These are phyloP conservation scores for Pelargonium cotyledonis DNA, from an alignment of 441 rosid species.

Conservation along the genomic window DNA sequence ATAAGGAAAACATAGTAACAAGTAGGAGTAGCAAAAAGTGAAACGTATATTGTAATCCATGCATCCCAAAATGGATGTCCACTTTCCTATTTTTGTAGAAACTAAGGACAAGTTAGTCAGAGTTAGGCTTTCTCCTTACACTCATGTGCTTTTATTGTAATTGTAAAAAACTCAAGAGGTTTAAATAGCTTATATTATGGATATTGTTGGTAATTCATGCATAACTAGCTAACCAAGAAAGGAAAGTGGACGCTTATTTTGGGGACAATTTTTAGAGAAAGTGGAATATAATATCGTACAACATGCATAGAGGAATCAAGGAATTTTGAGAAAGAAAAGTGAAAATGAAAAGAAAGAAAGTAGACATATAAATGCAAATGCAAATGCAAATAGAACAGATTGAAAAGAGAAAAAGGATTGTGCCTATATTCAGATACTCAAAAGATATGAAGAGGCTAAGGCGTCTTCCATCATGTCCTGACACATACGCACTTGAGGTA, in stretches of 20 bases:
- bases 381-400: not conserved
- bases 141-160: too few relatives aligned
- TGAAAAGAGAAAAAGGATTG: not conserved
- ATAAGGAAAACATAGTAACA: not conserved
- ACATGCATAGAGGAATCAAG: not conserved
- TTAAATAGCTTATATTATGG: too few relatives aligned
- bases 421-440: not conserved
- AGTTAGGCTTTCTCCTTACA: too few relatives aligned
- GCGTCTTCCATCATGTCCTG: not conserved
- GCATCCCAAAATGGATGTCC: not conserved
- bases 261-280: too few relatives aligned
- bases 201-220: too few relatives aligned
- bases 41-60: not conserved
- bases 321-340: not conserved
- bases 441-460: not conserved
- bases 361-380: not conserved
- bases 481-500: not conserved
- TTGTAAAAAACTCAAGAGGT: too few relatives aligned
- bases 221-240: too few relatives aligned
- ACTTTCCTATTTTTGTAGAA: not conserved
- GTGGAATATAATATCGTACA: too few relatives aligned
- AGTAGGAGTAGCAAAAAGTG: conserved; percentile 4
- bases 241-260: too few relatives aligned
- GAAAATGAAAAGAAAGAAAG: not conserved
- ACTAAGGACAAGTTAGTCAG: too few relatives aligned